A percentile compares a stretch with the other conserved stretches of the same genome.
Evolutionary conservation across 2,329 filamentous ascomycete genomes (phyloP).

Genomic region (Xylaria arbuscula): DNA sequence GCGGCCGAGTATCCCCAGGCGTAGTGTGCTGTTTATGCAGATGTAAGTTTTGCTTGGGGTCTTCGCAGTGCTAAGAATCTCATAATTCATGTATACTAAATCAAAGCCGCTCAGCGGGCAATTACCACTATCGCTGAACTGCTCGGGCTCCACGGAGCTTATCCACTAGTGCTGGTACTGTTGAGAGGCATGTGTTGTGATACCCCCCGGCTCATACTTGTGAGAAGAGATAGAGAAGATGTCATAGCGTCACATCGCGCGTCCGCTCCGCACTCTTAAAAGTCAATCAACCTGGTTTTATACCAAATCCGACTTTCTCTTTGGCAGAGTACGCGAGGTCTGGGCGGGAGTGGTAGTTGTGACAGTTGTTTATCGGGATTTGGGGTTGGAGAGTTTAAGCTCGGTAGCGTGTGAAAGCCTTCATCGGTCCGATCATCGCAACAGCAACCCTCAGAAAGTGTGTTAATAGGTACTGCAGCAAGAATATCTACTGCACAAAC

Average conservation of each 20-base stretch:
- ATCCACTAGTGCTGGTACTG: not conserved
- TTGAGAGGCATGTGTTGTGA: not conserved
- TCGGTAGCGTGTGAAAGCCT: conserved; percentile 1
- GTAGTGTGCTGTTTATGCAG: conserved; percentile 3
- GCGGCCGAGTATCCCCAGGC: conserved; percentile 1
- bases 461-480: conserved; percentile 10
- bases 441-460: not conserved
- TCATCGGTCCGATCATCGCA: conserved; percentile 5
- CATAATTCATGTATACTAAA: conserved; percentile 19
- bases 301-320: not conserved
- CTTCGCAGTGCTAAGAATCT: conserved; percentile 24
- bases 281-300: conserved; percentile 15
- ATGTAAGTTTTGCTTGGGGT: not conserved
- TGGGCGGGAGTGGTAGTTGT: conserved; percentile 5
- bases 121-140: conserved; percentile 24
- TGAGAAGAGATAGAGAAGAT: conserved; percentile 14
- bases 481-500: not conserved
- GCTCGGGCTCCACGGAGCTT: conserved; percentile 20
- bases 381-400: conserved; percentile 18
- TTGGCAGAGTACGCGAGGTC: conserved; percentile 9
- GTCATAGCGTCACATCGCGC: conserved; percentile 35
- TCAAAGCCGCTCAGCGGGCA: conserved; percentile 13
- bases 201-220: conserved; percentile 18
- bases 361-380: conserved; percentile 24
- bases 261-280: conserved; percentile 9